A percentile compares a stretch with the other conserved stretches of the same genome.
Evolutionary conservation across 441 rosid genomes (phyloP).

Genomic region (Adansonia rubrostipa): DNA sequence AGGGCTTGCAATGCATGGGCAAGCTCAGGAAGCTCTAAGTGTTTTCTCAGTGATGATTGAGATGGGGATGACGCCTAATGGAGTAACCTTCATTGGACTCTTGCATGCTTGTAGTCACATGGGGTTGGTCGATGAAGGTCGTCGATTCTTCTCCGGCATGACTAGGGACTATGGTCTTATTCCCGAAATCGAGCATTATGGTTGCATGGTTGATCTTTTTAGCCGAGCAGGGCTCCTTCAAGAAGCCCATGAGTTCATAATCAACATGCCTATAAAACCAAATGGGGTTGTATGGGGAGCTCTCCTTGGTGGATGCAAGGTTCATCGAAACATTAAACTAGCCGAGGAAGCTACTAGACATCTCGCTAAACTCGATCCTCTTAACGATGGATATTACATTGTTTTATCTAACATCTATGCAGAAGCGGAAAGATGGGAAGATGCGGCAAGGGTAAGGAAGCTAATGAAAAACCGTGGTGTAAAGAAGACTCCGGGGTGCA

Average conservation of each 20-base stretch:
- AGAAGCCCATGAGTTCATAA: slow-evolving; percentile 44
- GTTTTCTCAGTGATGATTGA: slow-evolving; percentile 38
- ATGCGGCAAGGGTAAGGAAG: slow-evolving; percentile 36
- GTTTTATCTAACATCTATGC: slow-evolving; percentile 41
- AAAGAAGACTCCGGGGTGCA: slow-evolving; percentile 42
- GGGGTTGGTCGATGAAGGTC: slow-evolving; percentile 43
- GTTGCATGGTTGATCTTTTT: slow-evolving; percentile 50
- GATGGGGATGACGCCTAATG: slow-evolving; percentile 35
- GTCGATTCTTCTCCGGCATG: slow-evolving; percentile 38
- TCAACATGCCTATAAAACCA: slow-evolving; percentile 42
- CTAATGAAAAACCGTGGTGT: slow-evolving; percentile 33
- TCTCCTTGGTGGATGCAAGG: slow-evolving; percentile 42
- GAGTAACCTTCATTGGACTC: slow-evolving; percentile 41
- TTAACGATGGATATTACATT: slow-evolving; percentile 38
- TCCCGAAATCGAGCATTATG: slow-evolving; percentile 49
- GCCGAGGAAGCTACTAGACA: slow-evolving; percentile 38
- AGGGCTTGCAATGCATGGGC: slow-evolving; percentile 49
- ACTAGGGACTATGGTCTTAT: slow-evolving; percentile 29
- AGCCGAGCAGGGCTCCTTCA: slow-evolving; percentile 47
- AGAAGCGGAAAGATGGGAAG: slow-evolving; percentile 39
- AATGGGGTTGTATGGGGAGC: slow-evolving; percentile 46
- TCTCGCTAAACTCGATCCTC: slow-evolving; percentile 34
- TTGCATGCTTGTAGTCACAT: slow-evolving; percentile 48
- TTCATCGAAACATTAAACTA: slow-evolving; percentile 37
- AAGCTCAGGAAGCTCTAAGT: slow-evolving; percentile 38